These are phyloP conservation scores for Canariomyces notabilis DNA, from an alignment of 2,329 filamentous ascomycete genomes.

Conservation along the genomic window DNA sequence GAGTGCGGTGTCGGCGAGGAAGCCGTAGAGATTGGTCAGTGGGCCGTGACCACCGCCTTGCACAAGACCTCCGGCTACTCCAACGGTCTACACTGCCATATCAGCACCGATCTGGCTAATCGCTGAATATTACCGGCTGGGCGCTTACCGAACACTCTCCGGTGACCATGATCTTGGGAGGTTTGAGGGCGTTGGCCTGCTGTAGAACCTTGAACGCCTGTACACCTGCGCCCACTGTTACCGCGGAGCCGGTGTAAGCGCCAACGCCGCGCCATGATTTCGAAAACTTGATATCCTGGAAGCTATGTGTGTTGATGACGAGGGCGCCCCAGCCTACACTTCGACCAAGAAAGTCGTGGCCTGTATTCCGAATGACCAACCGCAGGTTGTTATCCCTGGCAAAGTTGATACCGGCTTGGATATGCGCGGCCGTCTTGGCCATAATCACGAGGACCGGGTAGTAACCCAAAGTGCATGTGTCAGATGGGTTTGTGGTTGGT, in stretches of 20 bases:
- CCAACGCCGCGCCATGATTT: conserved; percentile 30
- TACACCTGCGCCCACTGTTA: conserved; percentile 50
- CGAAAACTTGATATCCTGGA: conserved; percentile 43
- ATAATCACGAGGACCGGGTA: conserved; percentile 35
- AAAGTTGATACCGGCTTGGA: conserved; percentile 35
- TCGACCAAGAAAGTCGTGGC: conserved; percentile 54
- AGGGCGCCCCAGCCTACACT: conserved; percentile 57
- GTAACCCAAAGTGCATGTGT: conserved; percentile 36
- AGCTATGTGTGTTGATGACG: conserved; percentile 52
- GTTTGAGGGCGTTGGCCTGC: conserved; percentile 36
- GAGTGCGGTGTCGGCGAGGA: conserved; percentile 45
- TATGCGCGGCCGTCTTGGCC: conserved; percentile 28
- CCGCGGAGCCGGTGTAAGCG: conserved; percentile 42
- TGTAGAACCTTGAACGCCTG: conserved; percentile 41
- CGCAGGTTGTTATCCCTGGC: conserved; percentile 45
- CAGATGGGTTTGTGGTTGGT: conserved; percentile 30
- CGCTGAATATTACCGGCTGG: neutral
- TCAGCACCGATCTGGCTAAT: conserved; percentile 5
- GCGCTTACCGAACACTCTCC: conserved; percentile 46
- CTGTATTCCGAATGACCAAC: conserved; percentile 52
- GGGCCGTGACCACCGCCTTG: conserved; percentile 55
- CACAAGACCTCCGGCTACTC: conserved; percentile 55
- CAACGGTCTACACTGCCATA: conserved; percentile 41
- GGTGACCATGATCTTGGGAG: conserved; percentile 41
- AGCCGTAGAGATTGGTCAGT: conserved; percentile 40